Base-by-base conservation (phyloP, 2,329 filamentous ascomycete species). In the Dothiorella sarmentorum region DNA sequence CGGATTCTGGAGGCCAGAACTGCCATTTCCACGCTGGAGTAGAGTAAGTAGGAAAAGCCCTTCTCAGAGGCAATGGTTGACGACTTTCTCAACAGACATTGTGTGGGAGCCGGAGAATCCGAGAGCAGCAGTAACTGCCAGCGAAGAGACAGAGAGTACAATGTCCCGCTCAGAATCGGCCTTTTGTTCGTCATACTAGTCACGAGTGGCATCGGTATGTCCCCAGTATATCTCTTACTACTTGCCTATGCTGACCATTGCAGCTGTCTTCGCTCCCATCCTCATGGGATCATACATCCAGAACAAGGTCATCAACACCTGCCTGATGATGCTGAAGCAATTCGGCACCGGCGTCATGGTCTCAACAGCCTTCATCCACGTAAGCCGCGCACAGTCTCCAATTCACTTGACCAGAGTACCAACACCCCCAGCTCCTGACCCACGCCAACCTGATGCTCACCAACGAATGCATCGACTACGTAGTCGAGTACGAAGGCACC, bases 21-120 rank as follows among this genome's bases (percentile, higher is more conserved):
- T 90, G 87, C 64, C 88, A 91, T 67, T 89, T 87, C 71, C 88
- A 91, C 64, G 87, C 87, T 9, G 87, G 87, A 35, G 85, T 91
- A 20, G 85, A 90, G 86, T 89, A 75, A 73, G 85, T 75, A 59
- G n/a, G 10, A 33, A 10, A 18, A 24, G 13, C 7, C 9, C 4
- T 3, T 26, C 5, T 22, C 7, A 11, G 7, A 20, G 44, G 6
- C 17, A 7, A 35, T 4, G 45, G 61, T 61, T 49, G 31, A 24
- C 49, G 59, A 13, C 56, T 74, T 66, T 65, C 63, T 61, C 22
- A 33, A 10, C 60, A 73, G 80, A 62, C 83, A 89, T 65, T 89
- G 86, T 63, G 79, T 82, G 11, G 78, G 80, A 7, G 75, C 69
- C 13, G 74, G 73, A 10, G 78, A 78, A 59, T 44, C 52, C 4